phyloP scores from a whole-genome alignment of 768 basidiomycete genomes.

The Collybia mongolica region DNA sequence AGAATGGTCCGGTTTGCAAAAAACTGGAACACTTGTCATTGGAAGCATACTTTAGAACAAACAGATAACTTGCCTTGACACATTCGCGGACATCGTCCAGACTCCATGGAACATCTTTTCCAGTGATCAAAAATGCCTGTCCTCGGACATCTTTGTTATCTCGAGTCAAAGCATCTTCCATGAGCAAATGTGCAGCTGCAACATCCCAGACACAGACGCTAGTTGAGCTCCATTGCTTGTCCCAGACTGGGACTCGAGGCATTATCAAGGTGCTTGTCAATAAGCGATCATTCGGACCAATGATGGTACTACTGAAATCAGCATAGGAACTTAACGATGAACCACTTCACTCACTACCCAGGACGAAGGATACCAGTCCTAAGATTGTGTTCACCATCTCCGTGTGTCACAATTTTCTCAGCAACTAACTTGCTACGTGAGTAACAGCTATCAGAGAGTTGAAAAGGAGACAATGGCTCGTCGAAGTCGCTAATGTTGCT shows the following conservation, averaged over 20 bases:
- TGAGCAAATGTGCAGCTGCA: slow-evolving; percentile 30
- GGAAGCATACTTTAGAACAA: background rate
- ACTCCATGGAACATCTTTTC: slow-evolving; percentile 29
- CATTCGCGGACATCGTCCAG: slow-evolving; percentile 24
- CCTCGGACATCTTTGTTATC: slow-evolving; percentile 23
- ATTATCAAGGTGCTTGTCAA: slow-evolving; percentile 28
- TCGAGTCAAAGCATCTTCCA: slow-evolving; percentile 26
- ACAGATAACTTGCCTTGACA: slow-evolving; percentile 23
- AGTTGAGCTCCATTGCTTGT: slow-evolving; percentile 26
- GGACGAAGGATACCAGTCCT: slow-evolving; percentile 39
- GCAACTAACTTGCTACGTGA: slow-evolving; percentile 54
- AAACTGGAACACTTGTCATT: slow-evolving; percentile 16
- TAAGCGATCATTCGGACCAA: slow-evolving; percentile 30
- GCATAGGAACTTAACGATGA: background rate
- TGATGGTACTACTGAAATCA: slow-evolving; percentile 23
- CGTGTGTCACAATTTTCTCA: slow-evolving; percentile 50
- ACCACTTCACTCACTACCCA: slow-evolving; percentile 21
- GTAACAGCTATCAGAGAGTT: slow-evolving; percentile 42
- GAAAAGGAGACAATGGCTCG: slow-evolving; percentile 40
- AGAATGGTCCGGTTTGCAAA: slow-evolving; percentile 25
- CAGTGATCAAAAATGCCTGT: slow-evolving; percentile 33
- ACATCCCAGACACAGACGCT: slow-evolving; percentile 34
- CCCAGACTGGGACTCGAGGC: slow-evolving; percentile 28
- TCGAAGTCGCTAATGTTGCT: slow-evolving; percentile 43
- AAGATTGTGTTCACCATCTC: slow-evolving; percentile 46